Conservation (phyloP, 495 filamentous ascomycete species). For the Penicillium psychrofluorescens region DNA sequence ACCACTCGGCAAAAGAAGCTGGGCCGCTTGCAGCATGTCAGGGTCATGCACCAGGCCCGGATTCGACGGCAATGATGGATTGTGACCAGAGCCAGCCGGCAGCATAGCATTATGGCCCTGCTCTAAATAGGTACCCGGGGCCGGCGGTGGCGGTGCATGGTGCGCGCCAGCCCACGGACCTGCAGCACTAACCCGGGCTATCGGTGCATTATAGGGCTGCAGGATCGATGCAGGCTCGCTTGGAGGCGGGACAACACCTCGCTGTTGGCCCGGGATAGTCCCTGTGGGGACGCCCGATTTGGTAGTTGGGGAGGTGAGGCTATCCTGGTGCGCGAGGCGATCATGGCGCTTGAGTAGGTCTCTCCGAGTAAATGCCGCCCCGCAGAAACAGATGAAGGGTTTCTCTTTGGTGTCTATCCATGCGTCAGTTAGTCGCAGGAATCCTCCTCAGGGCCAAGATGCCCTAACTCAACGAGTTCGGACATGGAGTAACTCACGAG, state of each 20-base stretch:
- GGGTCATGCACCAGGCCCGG: constrained; percentile 26
- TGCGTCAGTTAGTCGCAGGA: constrained; percentile 6
- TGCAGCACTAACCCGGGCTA: constrained; percentile 1
- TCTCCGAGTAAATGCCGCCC: constrained; percentile 45
- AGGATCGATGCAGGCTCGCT: constrained; percentile 11
- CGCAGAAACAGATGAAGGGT: constrained; percentile 48
- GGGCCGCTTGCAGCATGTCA: constrained; percentile 34
- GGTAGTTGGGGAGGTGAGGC: constrained; percentile 23
- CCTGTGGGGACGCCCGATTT: constrained; percentile 12
- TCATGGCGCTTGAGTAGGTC: constrained; percentile 48
- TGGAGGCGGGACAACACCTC: background rate
- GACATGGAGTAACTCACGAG: constrained; percentile 32
- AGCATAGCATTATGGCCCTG: constrained; percentile 14
- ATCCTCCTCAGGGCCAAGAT: too few relatives aligned
- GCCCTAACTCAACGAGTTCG: background rate
- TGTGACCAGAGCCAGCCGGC: constrained; percentile 8
- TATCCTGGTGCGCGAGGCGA: constrained; percentile 34
- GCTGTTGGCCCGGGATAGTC: too few relatives aligned
- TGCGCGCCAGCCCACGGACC: constrained; percentile 26
- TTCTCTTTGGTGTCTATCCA: constrained; percentile 46
- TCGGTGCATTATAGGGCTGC: constrained; percentile 16
- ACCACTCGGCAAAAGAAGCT: constrained; percentile 29
- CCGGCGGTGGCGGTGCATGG: background rate
- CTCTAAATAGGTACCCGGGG: constrained; percentile 13
- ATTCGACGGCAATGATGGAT: constrained; percentile 9